phyloP scores from a whole-genome alignment of 78 protist genomes.

The Dictyostelium discoideum region DNA sequence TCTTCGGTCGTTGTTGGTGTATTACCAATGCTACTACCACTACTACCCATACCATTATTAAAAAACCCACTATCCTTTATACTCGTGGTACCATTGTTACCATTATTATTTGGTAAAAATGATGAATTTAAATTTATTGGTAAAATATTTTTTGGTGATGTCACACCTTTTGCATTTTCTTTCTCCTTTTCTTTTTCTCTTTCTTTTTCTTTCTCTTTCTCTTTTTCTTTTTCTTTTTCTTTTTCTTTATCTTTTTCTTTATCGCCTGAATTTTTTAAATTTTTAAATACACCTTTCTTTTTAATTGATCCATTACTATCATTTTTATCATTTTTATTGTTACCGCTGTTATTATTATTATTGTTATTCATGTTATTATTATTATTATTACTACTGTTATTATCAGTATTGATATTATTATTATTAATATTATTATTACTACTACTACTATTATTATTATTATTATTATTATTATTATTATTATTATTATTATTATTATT shows the following conservation, averaged over 20 bases:
- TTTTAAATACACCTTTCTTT: neutral
- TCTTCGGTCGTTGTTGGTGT: slow-evolving; percentile 28
- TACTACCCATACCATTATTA: neutral
- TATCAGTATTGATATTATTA: too few species aligned
- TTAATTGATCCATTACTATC: neutral
- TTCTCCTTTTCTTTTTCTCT: neutral
- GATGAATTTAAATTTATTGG: neutral
- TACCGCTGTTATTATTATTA: neutral
- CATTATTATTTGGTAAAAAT: neutral
- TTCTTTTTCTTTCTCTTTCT: neutral
- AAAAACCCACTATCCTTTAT: neutral
- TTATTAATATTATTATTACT: neutral
- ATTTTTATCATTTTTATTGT: neutral
- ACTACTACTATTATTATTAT: neutral
- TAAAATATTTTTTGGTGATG: neutral
- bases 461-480: neutral
- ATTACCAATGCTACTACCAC: neutral
- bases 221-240: neutral
- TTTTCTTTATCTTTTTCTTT: neutral
- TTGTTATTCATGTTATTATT: neutral
- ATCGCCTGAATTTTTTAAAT: neutral
- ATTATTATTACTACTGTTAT: neutral
- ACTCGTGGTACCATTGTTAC: neutral
- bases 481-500: neutral
- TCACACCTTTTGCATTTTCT: neutral